Base-by-base conservation (phyloP, 805 yeast species). In the Ogataea salicorniae region DNA sequence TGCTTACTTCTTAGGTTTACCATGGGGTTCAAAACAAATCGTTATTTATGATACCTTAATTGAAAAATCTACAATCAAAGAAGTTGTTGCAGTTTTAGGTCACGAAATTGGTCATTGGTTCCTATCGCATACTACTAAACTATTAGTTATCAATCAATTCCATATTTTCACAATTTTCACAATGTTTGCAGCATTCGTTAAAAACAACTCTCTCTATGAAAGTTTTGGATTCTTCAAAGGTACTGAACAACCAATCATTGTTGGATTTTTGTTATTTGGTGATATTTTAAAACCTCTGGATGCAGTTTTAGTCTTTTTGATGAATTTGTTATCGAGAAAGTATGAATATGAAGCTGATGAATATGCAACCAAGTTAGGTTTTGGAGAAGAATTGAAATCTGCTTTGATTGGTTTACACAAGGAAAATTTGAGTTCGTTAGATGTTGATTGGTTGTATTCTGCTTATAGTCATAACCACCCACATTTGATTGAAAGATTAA, bases 71-170 rank as follows among this genome's bases (percentile, higher is more conserved):
- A 70, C 90, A 31, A 77, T 80, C 29, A 78, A 76, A 39, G 95
- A 94, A 68, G 87, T 90, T 37, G 88, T 90, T 45, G 97, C 98
- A 45, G 96, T 94, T 1, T 75, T 92, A 54, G 98, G 96, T n/a
- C 99, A 94, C 63, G 99, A 94, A 72, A 84, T 94, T 57, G 99
- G 99, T 44, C 99, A 94, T 67, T 94, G 99, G 99, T 83, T 84
- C 59, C 76, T 86, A 64, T 82, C 85, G 49, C 99, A 94, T 67
- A 84, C 91, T 51, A 73, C 91, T n/a, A 83, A 82, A 63, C 77
- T 84, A 75, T 68, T 94, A 60, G 60, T 77, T 5, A 76, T 83
- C 52, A 73, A 80, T 41, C 91, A 88, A 67, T 64, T 71, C 5
- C 87, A 87, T 57, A 66, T 83, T 45, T 79, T 85, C 56, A 59